Evolutionary conservation across 768 basidiomycete genomes (phyloP).

Genomic region (Mycena rebaudengoi): DNA sequence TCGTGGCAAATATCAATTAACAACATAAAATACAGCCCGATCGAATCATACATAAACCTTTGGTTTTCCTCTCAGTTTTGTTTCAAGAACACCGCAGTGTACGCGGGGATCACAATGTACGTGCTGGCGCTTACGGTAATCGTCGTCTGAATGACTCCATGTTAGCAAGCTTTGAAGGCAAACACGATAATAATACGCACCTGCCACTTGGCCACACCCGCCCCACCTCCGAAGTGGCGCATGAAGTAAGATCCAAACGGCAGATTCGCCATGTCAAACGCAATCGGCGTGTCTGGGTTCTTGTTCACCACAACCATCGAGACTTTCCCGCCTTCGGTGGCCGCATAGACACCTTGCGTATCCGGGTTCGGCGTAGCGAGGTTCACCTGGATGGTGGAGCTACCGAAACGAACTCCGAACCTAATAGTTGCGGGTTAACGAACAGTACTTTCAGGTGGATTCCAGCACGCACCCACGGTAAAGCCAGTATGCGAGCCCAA

Average conservation of each 20-base stretch:
- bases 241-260: slow-evolving; percentile 60
- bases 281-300: slow-evolving; percentile 48
- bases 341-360: slow-evolving; percentile 56
- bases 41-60: too few relatives aligned
- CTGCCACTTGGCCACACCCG: slow-evolving; percentile 65
- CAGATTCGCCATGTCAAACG: slow-evolving; percentile 52
- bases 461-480: slow-evolving; percentile 53
- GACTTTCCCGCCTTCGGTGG: slow-evolving; percentile 47
- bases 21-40: too few relatives aligned
- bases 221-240: slow-evolving; percentile 63
- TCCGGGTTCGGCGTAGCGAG: slow-evolving; percentile 49
- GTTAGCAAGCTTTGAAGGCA: slow-evolving; percentile 32
- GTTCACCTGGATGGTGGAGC: slow-evolving; percentile 53
- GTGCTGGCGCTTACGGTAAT: slow-evolving; percentile 22
- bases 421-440: too few relatives aligned
- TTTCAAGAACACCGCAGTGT: slow-evolving; percentile 47
- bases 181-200: slow-evolving; percentile 36
- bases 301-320: slow-evolving; percentile 63
- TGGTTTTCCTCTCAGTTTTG: slow-evolving; percentile 33
- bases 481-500: slow-evolving; percentile 64
- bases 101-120: slow-evolving; percentile 46
- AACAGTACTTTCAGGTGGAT: not conserved
- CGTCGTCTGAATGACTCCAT: slow-evolving; percentile 27
- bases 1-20: too few relatives aligned
- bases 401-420: slow-evolving; percentile 56